Base-by-base conservation (phyloP, 768 basidiomycete genomes). In the Amanita pseudoporphyria region DNA sequence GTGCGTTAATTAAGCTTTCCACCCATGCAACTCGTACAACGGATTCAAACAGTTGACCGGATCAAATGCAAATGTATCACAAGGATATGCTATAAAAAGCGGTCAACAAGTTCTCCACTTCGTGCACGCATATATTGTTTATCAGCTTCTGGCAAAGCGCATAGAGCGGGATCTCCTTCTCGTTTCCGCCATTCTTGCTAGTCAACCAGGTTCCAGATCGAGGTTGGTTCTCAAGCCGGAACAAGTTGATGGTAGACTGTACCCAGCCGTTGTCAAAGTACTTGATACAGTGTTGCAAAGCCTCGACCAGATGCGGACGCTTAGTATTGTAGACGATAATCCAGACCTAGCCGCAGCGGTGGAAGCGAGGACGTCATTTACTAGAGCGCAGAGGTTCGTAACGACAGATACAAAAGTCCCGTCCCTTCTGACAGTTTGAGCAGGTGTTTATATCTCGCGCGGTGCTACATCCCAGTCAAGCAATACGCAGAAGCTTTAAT, bases 91-190 rank as follows among this genome's bases (percentile, higher is more conserved):
- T 39, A n/a, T 18, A 24, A 37, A 19, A 32, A 28, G 24, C 28
- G 31, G 38, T 16, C 36, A 32, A 18, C 47, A 48, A 13, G 13
- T 31, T 1, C 49, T 89, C 21, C 77, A 84, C 26, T 92, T 93
- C 57, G 77, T 94, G 44, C 87, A 96, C 57, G 78, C 86, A 14
- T 95, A 84, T 62, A 81, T 95, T 57, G 76, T 88, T 40, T 92
- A 90, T 64, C 87, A 91, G 54, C 81, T 96, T 28, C 77, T 96
- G 44, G 81, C 88, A 16, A 78, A 83, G 45, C 87, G 94, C 7
- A 91, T 90, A 45, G 81, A 92, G 60, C 84, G 94, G 13, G 94
- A 98, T 60, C 74, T 91, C 3, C 76, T 92, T 19, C 77, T 96
- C 42, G 76, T 86, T 53, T 77, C 77, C 19, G 79, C 84, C 1